A percentile compares a stretch with the other conserved stretches of the same genome.
Conservation (phyloP, 2,329 filamentous ascomycete genomes). For the Diaporthe ilicicola region DNA sequence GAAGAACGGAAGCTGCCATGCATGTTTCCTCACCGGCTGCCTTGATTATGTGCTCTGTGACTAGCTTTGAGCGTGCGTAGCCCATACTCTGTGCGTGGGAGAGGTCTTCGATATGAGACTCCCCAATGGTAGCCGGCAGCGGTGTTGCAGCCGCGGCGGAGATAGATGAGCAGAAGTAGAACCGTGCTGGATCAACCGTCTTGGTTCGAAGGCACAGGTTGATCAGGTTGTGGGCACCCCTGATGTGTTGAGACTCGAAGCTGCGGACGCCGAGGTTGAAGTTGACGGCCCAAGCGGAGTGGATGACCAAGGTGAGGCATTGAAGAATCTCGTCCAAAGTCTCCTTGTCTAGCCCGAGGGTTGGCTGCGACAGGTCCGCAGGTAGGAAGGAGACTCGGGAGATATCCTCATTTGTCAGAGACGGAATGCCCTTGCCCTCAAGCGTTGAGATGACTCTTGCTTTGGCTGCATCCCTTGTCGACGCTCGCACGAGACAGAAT, state of each 20-base stretch:
- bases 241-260: conserved; percentile 28
- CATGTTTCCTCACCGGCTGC: conserved; percentile 41
- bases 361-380: not conserved
- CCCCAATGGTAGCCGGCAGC: conserved; percentile 42
- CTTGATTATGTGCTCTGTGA: conserved; percentile 25
- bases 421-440: conserved; percentile 12
- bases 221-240: conserved; percentile 26
- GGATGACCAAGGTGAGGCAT: conserved; percentile 21
- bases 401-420: not conserved
- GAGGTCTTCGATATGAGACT: conserved; percentile 46
- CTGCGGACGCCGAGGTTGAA: conserved; percentile 29
- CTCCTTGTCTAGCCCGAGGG: conserved; percentile 5
- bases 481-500: conserved; percentile 58
- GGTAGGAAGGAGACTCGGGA: not conserved
- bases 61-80: conserved; percentile 25
- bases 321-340: not conserved
- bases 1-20: conserved; percentile 47
- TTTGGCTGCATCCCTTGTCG: conserved; percentile 43
- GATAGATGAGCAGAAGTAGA: conserved; percentile 28
- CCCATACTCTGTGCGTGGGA: conserved; percentile 47
- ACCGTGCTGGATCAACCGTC: not conserved
- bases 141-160: conserved; percentile 47
- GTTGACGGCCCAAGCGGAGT: conserved; percentile 29
- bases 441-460: conserved; percentile 43
- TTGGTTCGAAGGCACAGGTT: not conserved